Percentiles rank a stretch among this genome's conserved stretches.
Evolutionary conservation across 148 eudicot genomes (phyloP).

Genomic region (Pharnaceum exiguum): DNA sequence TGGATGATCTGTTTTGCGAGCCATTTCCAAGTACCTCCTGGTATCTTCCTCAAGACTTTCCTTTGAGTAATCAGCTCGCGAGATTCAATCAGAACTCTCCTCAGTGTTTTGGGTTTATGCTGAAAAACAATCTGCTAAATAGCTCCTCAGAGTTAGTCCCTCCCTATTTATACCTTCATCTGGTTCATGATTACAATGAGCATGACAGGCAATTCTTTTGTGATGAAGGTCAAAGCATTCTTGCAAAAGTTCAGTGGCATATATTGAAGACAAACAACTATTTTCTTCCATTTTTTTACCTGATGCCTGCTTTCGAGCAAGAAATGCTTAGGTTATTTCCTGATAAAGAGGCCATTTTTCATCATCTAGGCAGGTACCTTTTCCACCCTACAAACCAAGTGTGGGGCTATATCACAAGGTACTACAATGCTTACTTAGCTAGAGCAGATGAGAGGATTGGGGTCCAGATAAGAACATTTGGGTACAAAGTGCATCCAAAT

Average conservation of each 20-base stretch:
- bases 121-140: constrained; percentile 41
- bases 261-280: constrained; percentile 80
- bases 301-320: constrained; percentile 73
- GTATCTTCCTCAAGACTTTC: constrained; percentile 86
- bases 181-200: constrained; percentile 74
- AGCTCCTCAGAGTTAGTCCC: constrained; percentile 30
- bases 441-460: constrained; percentile 79
- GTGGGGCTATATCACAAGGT: constrained; percentile 86
- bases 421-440: constrained; percentile 72
- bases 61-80: constrained; percentile 39
- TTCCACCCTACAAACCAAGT: constrained; percentile 90
- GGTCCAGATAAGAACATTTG: constrained; percentile 78
- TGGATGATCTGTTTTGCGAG: constrained; percentile 68
- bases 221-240: constrained; percentile 59
- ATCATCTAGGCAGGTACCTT: constrained; percentile 80
- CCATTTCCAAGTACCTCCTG: constrained; percentile 84
- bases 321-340: constrained; percentile 69
- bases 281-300: constrained; percentile 75
- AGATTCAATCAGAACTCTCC: constrained; percentile 45
- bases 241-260: constrained; percentile 68
- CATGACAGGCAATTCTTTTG: constrained; percentile 92
- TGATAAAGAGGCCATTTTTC: constrained; percentile 71
- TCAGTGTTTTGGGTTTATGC: constrained; percentile 57
- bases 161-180: constrained; percentile 68
- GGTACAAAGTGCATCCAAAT: constrained; percentile 60